Evolutionary conservation across 805 yeast genomes (phyloP), one percentile per base, ranked within the genome.

Genomic region (Wickerhamomyces bisporus): DNA sequence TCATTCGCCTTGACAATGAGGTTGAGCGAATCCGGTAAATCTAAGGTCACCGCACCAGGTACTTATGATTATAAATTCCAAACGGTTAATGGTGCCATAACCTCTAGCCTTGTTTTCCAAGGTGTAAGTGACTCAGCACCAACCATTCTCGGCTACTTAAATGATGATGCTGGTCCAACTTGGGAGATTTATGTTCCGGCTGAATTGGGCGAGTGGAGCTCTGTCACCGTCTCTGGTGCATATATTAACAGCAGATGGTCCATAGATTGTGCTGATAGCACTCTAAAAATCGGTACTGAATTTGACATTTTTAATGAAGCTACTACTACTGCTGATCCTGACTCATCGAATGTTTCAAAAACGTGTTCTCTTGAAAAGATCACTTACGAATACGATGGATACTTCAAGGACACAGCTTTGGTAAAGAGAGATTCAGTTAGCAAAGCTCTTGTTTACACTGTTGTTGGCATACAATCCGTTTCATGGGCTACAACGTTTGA

Each of bases 101-200:
- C 9, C 23, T n/a, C 31, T 29, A n/a, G 9, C 7, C 18, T 30
- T 17, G 14, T 30, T 16, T 11, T 10, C 26, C 21, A 20, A 20
- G 17, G 13, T 7, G 24, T 21, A 7, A 21, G 24, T 21, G 24
- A 21, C 8, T 11, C 21, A 6, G 26, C 16, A 9, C 33, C 33
- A 20, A 8, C 17, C 16, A 30, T 20, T 16, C 17, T 16, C 18
- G 17, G 24, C 10, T 30, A 20, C 18, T 20, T 11, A 12, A 21
- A 20, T 30, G 33, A 16, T 19, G 33, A 30, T 13, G 24, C 24
- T 10, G 16, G 26, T 20, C 23, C 23, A 6, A 11, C 12, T 18
- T 30, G 33, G 33, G 26, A 16, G 9, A 21, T 30, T 20, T 20
- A 30, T 20, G 26, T 30, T 30, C 33, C 33, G 20, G 33, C 24